A percentile compares a stretch with the other conserved stretches of the same genome.
Conservation (phyloP, 2,329 filamentous ascomycete genomes). For the Alternaria burnsii region DNA sequence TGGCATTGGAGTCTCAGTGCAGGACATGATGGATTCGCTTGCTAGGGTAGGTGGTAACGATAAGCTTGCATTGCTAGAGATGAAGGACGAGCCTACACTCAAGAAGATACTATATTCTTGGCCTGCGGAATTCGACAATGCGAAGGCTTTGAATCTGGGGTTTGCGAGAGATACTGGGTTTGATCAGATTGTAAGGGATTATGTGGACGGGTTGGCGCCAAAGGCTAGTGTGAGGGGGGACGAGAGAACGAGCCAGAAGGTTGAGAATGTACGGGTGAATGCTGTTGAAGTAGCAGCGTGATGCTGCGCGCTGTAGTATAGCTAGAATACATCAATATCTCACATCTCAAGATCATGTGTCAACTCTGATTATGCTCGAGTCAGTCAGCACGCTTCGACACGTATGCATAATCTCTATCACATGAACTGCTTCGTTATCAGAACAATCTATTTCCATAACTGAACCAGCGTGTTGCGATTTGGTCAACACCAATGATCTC, state of each 20-base stretch:
- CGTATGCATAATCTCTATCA: neutral
- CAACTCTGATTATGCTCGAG: neutral
- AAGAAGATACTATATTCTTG: constrained; percentile 61
- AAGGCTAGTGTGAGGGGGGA: neutral
- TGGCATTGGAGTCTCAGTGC: constrained; percentile 54
- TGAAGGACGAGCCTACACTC: constrained; percentile 57
- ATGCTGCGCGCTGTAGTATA: neutral
- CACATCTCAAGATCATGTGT: accelerated
- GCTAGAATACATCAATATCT: neutral
- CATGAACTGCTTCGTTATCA: neutral
- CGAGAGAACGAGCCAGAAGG: neutral
- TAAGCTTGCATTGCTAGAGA: constrained; percentile 57
- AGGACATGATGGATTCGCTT: constrained; percentile 63
- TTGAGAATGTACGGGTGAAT: neutral
- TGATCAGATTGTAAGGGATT: constrained; percentile 52
- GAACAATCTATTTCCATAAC: neutral
- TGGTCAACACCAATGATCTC: neutral
- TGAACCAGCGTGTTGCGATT: neutral
- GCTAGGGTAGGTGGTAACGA: constrained; percentile 60
- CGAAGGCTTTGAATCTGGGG: constrained; percentile 60
- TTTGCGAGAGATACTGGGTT: constrained; percentile 56
- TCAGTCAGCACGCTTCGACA: neutral
- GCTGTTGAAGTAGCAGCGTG: neutral
- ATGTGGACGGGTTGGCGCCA: constrained; percentile 17
- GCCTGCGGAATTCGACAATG: constrained; percentile 63